These are phyloP conservation scores for Incumbomyces delicatus DNA, from an alignment of 2,329 filamentous ascomycete genomes.

Conservation along the genomic window DNA sequence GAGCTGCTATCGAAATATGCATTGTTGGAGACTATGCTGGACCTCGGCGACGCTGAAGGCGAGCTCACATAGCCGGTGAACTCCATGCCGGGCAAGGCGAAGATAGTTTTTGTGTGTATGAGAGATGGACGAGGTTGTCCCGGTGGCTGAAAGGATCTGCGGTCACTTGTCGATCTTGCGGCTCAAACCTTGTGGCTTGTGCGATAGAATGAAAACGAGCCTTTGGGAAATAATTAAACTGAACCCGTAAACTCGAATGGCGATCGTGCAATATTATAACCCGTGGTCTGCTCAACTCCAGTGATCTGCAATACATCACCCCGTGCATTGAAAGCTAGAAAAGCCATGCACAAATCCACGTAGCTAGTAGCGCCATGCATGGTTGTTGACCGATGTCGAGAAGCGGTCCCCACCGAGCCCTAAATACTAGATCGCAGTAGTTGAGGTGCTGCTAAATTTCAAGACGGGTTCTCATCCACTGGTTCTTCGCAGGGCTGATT, in stretches of 20 bases:
- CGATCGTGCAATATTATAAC: conserved; percentile 3
- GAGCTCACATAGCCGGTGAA: conserved; percentile 18
- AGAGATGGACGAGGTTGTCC: not conserved
- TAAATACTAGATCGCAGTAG: not conserved
- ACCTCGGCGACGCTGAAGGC: conserved; percentile 17
- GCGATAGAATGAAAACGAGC: not conserved
- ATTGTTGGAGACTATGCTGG: conserved; percentile 17
- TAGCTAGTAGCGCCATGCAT: not conserved
- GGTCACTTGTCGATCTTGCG: conserved; percentile 2
- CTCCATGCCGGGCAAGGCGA: conserved; percentile 14
- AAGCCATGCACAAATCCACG: not conserved
- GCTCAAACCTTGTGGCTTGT: not conserved
- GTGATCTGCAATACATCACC: not conserved
- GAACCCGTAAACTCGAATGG: not conserved
- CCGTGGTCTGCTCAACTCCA: not conserved
- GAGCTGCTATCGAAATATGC: conserved; percentile 21
- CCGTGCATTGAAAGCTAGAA: not conserved
- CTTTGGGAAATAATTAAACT: too few relatives aligned
- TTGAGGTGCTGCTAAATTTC: not conserved
- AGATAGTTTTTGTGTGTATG: conserved; percentile 13
- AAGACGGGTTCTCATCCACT: not conserved
- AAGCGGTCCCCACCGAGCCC: not conserved
- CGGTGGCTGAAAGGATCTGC: not conserved
- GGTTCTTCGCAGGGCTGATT: not conserved
- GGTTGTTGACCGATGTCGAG: conserved; percentile 2